Evolutionary conservation across 768 basidiomycete genomes (phyloP), one percentile per base, ranked within the genome.

Genomic region (Panaeolus papilionaceus): DNA sequence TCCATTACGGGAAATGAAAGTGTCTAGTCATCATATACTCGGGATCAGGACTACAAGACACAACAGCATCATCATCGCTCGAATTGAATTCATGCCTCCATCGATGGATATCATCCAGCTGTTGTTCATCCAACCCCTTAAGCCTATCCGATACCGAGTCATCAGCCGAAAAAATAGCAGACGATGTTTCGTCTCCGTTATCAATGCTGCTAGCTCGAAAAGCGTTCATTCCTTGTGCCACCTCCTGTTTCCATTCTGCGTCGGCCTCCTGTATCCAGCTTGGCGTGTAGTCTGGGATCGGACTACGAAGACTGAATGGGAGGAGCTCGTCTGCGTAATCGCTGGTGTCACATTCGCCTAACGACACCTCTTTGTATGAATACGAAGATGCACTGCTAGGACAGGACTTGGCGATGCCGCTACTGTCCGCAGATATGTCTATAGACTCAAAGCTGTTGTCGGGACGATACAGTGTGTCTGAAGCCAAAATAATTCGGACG

Each of bases 241-340:
- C 54, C 12, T 58, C 54, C 12, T 58, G 54, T 58, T 58, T 58
- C 54, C 54, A 58, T 37, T 58, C 54, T 12, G 54, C 54, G 28
- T 58, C 54, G 28, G 54, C 54, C 11, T 58, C 33, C 28, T 58
- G 54, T 14, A 58, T 58, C 54, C 54, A 58, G n/a, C 16, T 58
- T 16, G 54, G 14, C 4, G 54, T 28, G 12, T 58, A 37, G 33
- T 58, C 54, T 28, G 20, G 11, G 10, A 4, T 33, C 3, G 28
- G 9, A 4, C 26, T 58, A 58, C 54, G 54, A 18, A 58, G 54
- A 14, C 54, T 58, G 7, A 37, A 58, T 14, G 54, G 54, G 11
- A 58, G 54, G 6, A n/a, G 6, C 4, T 58, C 54, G 2, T 58
- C 54, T 9, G 10, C 16, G 16, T 18, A 58, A 16, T 33, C 28